Conservation (phyloP, 2,329 filamentous ascomycete species). For the Stagonosporopsis rhizophila region DNA sequence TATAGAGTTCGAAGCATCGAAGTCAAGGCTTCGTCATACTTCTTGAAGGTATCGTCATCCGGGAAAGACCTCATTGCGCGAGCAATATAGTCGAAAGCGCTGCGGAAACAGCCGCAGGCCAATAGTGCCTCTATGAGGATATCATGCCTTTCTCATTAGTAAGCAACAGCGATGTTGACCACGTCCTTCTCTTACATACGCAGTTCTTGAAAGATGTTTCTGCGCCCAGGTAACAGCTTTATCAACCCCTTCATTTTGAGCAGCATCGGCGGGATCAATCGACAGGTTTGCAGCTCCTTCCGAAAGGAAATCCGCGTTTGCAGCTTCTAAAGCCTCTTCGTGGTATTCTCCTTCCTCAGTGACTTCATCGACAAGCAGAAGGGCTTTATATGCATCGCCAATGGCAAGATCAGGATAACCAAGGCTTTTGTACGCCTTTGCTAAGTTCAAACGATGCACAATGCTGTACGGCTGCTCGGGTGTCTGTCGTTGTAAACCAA, state of each 20-base stretch:
- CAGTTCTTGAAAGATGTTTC: conserved; percentile 32
- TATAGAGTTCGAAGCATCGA: conserved; percentile 33
- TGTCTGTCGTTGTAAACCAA: conserved; percentile 34
- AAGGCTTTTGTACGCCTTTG: conserved; percentile 72
- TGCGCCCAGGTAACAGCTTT: conserved; percentile 27
- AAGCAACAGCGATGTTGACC: background rate
- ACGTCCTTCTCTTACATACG: conserved; percentile 36
- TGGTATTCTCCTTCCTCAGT: conserved; percentile 83
- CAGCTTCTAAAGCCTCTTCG: conserved; percentile 66
- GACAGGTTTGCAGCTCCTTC: conserved; percentile 18
- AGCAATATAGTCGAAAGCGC: conserved; percentile 70
- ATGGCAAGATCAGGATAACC: conserved; percentile 90
- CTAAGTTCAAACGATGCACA: conserved; percentile 64
- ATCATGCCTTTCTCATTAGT: conserved; percentile 36
- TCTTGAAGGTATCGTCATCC: conserved; percentile 62
- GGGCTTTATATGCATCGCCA: conserved; percentile 86
- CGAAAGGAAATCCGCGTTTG: conserved; percentile 47
- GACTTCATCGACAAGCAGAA: conserved; percentile 85
- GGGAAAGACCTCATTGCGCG: conserved; percentile 66
- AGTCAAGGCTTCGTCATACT: conserved; percentile 61
- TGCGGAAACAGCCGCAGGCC: conserved; percentile 69
- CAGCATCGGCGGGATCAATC: background rate
- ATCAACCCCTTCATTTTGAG: background rate
- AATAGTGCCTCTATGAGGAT: conserved; percentile 63
- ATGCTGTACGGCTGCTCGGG: conserved; percentile 49